Base-by-base conservation (phyloP, 441 rosid species). In the Jatropha podagrica region DNA sequence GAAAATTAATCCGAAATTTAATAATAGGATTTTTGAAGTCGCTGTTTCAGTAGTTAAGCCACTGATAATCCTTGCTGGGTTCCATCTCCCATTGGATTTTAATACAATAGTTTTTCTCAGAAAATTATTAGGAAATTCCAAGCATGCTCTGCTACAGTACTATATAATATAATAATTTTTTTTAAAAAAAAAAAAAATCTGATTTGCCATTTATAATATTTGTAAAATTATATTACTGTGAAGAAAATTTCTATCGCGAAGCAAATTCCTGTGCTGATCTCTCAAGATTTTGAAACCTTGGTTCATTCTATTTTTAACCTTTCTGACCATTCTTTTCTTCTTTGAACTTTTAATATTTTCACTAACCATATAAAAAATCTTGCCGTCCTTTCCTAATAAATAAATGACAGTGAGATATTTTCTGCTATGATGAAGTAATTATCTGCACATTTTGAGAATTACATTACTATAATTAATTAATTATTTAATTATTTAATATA, bases 331-430 rank as follows among this genome's bases (percentile, higher is more conserved):
- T 27, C 0, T 14, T 51, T 51, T 69, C 10, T 5, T 69, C 1
- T 6, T 5, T 11, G 2, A 10, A 23, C 49, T 27, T 27, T 27
- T 10, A 0, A 9, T 40, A 5, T 62, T 49, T 48, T n/a, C 10
- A 2, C 44, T 61, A 11, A 17, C 68, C 8, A 17, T 17, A 61
- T 46, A 1, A 41, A 44, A 20, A 60, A 17, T 7, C 5, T 71
- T 60, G 75, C 61, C 76, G 51, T 62, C 14, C 23, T 17, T 69
- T 65, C 4, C 44, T 63, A 62, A 11, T 60, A 27, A 59, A 11
- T 14, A 14, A 66, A 26, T 58, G 11, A 38, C n/a, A 27, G 7
- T 68, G 7, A 70, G 51, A 70, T 55, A 4, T 4, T 3, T 0
- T 15, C 11, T 23, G 23, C 23, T 23, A 23, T 23, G 0, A 23